Evolutionary conservation across 1,284 basidiomycete genomes (phyloP).

Genomic region (Irpex lacteus): DNA sequence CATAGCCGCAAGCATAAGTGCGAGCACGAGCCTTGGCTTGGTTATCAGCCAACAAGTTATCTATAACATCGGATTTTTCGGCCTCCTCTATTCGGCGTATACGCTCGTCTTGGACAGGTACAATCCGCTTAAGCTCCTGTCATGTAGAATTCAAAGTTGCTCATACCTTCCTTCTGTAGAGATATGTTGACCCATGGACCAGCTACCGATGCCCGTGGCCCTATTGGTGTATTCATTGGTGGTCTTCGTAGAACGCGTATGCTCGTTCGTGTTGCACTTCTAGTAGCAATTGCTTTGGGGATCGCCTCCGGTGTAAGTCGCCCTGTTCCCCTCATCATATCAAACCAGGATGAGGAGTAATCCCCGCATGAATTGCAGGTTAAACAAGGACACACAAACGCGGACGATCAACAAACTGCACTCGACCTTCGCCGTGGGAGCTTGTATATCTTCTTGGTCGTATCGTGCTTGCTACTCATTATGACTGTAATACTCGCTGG

Average conservation of each 20-base stretch:
- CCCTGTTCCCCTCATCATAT: neutral
- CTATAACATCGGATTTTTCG: conserved; percentile 15
- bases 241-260: neutral
- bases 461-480: neutral
- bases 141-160: neutral
- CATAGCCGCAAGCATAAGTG: conserved; percentile 7
- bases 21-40: conserved; percentile 2
- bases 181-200: neutral
- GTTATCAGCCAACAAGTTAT: conserved; percentile 6
- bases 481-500: neutral
- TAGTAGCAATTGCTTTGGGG: conserved; percentile 3
- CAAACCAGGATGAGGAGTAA: neutral
- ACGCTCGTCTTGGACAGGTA: conserved; percentile 13
- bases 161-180: neutral
- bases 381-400: neutral
- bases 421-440: neutral
- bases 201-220: neutral
- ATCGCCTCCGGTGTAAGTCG: conserved; percentile 7
- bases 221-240: neutral
- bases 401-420: neutral
- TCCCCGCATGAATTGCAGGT: neutral
- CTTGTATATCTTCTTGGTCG: conserved; percentile 10
- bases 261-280: neutral
- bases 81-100: conserved; percentile 15
- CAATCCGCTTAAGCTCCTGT: neutral